Percentiles rank a stretch among this genome's conserved stretches.
Conservation (phyloP, 225 moss, liverwort and hornwort species). For the Bryum argenteum region DNA sequence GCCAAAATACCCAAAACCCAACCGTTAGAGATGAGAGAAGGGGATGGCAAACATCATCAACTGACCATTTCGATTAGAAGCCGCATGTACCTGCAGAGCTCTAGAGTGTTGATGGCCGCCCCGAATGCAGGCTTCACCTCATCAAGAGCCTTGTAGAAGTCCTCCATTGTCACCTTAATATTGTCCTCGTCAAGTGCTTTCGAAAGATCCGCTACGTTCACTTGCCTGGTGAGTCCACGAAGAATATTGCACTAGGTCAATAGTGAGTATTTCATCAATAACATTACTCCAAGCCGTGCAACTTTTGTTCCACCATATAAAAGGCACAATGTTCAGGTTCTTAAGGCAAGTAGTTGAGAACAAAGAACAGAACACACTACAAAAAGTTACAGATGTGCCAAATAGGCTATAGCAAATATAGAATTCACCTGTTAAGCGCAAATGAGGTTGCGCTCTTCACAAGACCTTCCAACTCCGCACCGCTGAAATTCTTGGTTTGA, state of each 20-base stretch:
- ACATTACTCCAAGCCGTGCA: not conserved
- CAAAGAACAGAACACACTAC: slow-evolving; percentile 4
- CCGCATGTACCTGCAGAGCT: slow-evolving; percentile 78
- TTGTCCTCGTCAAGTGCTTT: slow-evolving; percentile 90
- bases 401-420: not conserved
- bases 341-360: not conserved
- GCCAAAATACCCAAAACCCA: slow-evolving; percentile 22
- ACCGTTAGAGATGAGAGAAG: slow-evolving; percentile 1
- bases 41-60: not conserved
- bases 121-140: slow-evolving; percentile 97
- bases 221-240: slow-evolving; percentile 48
- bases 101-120: slow-evolving; percentile 77
- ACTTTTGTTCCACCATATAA: slow-evolving; percentile 13
- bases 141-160: slow-evolving; percentile 67
- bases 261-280: not conserved
- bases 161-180: slow-evolving; percentile 80
- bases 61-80: not conserved
- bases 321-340: not conserved
- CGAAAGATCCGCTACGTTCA: slow-evolving; percentile 76
- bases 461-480: slow-evolving; percentile 95
- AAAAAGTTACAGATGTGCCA: not conserved
- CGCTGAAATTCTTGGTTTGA: slow-evolving; percentile 89
- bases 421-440: slow-evolving; percentile 78
- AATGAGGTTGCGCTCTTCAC: slow-evolving; percentile 97
- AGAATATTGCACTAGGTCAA: not conserved